phyloP scores from a whole-genome alignment of 1,284 basidiomycete genomes.

The Ustilago curta region DNA sequence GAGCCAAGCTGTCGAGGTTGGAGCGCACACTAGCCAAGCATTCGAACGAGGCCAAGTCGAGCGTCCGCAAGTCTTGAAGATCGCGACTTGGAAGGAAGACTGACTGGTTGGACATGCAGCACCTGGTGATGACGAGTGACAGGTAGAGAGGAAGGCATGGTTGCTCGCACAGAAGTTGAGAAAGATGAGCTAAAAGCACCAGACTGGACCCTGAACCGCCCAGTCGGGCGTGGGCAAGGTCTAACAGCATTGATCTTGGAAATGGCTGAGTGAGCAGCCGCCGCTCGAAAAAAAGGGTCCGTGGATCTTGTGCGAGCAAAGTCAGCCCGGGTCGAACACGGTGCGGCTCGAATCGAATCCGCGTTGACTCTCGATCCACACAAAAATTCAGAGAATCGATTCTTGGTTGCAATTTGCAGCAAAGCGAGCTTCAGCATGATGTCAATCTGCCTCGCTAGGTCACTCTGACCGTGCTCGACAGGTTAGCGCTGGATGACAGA shows the following conservation, averaged over 20 bases:
- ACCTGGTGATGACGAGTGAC: background rate
- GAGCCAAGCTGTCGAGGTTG: slow-evolving; percentile 34
- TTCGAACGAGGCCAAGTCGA: slow-evolving; percentile 24
- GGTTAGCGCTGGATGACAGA: no score
- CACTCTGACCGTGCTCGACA: background rate
- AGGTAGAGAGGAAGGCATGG: background rate
- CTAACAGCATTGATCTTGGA: background rate
- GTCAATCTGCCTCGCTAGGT: slow-evolving; percentile 6
- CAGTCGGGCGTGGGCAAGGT: background rate
- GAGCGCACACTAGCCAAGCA: slow-evolving; percentile 13
- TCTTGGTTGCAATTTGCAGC: background rate
- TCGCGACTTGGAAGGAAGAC: slow-evolving; percentile 53
- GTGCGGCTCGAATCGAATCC: background rate
- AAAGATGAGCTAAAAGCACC: background rate
- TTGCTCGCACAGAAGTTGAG: background rate
- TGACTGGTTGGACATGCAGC: slow-evolving; percentile 19
- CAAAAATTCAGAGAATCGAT: background rate
- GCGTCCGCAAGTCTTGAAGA: slow-evolving; percentile 36
- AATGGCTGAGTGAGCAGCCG: no score
- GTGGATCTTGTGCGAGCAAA: no score
- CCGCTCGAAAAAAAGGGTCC: no score
- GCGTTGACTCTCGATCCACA: slow-evolving; percentile 8
- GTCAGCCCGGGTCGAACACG: no score
- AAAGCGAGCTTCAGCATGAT: slow-evolving; percentile 14
- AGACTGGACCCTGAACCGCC: slow-evolving; percentile 3